Conservation (phyloP, 176 grass and related monocot species). For the Phoenix roebelenii region DNA sequence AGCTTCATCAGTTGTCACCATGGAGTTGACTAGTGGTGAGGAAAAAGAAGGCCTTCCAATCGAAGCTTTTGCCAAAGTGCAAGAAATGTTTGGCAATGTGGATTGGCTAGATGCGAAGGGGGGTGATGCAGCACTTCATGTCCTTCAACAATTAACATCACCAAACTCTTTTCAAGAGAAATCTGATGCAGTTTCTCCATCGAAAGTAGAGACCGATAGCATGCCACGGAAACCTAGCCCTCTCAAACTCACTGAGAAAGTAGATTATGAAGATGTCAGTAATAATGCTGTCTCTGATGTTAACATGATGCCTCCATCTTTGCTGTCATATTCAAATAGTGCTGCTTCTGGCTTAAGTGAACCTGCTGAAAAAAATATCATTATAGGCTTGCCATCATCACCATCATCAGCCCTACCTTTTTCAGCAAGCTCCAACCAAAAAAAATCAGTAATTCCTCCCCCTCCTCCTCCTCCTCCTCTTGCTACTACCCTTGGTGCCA, state of each 20-base stretch:
- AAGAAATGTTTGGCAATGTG: constrained; percentile 66
- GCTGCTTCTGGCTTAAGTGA: constrained; percentile 3
- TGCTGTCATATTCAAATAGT: constrained; percentile 15
- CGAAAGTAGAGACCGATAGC: constrained; percentile 29
- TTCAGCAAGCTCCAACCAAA: constrained; percentile 8
- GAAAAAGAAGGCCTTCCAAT: constrained; percentile 81
- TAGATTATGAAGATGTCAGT: constrained; percentile 23
- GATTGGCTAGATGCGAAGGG: constrained; percentile 62
- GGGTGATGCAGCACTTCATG: constrained; percentile 23
- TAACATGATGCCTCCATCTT: constrained; percentile 1
- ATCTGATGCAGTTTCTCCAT: constrained; percentile 5
- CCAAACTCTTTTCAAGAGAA: constrained; percentile 22
- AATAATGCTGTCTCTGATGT: constrained; percentile 18
- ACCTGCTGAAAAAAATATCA: neutral
- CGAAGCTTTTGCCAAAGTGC: constrained; percentile 87
- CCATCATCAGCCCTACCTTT: constrained; percentile 5
- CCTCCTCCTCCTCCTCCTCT: neutral
- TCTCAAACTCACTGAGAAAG: constrained; percentile 3
- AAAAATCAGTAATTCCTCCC: constrained; percentile 11
- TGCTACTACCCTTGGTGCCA: neutral
- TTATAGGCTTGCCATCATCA: neutral
- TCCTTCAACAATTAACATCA: constrained; percentile 23
- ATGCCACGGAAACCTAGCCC: constrained; percentile 18
- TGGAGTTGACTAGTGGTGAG: constrained; percentile 44
- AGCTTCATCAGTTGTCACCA: constrained; percentile 45